Evolutionary conservation across 2,329 filamentous ascomycete species (phyloP).

Genomic region (Stagonosporopsis cucurbitacearum): DNA sequence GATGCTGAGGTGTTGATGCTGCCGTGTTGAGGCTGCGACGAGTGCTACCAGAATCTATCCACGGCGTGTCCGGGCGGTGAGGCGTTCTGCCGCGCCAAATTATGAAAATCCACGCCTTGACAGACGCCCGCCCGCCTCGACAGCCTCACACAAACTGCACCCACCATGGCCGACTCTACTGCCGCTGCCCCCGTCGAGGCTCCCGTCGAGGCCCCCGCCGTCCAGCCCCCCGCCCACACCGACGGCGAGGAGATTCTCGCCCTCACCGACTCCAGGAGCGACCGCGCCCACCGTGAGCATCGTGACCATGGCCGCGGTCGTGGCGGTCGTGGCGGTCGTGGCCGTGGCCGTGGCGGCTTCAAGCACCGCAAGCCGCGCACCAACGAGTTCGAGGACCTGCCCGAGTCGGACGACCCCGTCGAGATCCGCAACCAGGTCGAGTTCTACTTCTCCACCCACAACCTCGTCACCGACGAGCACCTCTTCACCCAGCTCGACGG

Average conservation of each 20-base stretch:
- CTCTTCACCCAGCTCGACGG: slow-evolving; percentile 81
- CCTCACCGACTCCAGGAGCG: slow-evolving; percentile 23
- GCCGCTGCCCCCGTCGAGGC: neutral
- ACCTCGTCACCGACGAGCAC: slow-evolving; percentile 87
- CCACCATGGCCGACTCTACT: slow-evolving; percentile 16
- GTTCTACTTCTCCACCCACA: slow-evolving; percentile 94
- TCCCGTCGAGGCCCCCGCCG: slow-evolving; percentile 4
- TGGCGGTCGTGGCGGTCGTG: slow-evolving; percentile 18
- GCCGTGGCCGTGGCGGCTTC: slow-evolving; percentile 27
- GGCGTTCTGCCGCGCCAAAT: neutral
- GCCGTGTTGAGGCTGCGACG: no score
- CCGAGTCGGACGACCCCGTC: slow-evolving; percentile 76
- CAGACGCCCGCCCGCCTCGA: slow-evolving; percentile 1
- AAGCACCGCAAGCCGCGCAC: slow-evolving; percentile 30
- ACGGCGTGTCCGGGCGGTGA: slow-evolving; percentile 6
- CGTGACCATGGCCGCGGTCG: slow-evolving; percentile 18
- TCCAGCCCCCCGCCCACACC: neutral
- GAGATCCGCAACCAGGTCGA: slow-evolving; percentile 92
- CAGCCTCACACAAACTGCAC: no score
- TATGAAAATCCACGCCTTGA: slow-evolving; percentile 1
- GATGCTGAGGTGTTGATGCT: no score
- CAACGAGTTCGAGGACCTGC: slow-evolving; percentile 55
- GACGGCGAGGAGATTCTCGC: slow-evolving; percentile 29
- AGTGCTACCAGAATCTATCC: no score
- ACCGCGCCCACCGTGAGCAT: slow-evolving; percentile 20